Base-by-base conservation (phyloP, 2,329 filamentous ascomycete species). In the Microsporum canis region DNA sequence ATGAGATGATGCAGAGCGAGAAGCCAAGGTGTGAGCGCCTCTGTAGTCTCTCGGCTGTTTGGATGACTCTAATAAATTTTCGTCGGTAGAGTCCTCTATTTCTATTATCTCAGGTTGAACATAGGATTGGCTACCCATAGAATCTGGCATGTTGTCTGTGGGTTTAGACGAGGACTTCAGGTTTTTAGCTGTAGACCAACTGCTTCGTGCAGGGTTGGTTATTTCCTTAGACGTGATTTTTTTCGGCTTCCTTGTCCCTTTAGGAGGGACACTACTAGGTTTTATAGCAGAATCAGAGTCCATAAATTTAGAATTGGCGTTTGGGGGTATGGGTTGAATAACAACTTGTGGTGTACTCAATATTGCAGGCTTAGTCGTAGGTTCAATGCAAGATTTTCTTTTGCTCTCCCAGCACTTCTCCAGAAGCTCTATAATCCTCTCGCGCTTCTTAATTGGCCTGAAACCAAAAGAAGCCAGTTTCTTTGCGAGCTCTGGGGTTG, bases 371-470 rank as follows among this genome's bases (percentile, higher is more conserved):
- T n/a, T 27, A 34, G 31, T 31, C 17, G 31, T n/a, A 23, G 31
- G 23, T 36, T 10, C 17, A 17, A 3, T 60, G 17, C 34, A 29
- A 51, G 10, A 47, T 64, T 63, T 62, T 58, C 79, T 73, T 69
- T 84, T 84, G 61, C 83, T 84, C 65, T 81, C 74, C 87, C 88
- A 91, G 70, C 88, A 91, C 68, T 84, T 82, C 58, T 88, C 77
- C 10, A 91, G 75, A 8, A 90, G 72, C 1, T 82, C 77, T 63
- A 91, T 84, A 85, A 89, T 89, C 6, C 83, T 83, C 57, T 80
- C 78, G 17, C 88, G 80, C 60, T 78, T 83, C 69, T 85, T 88
- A 34, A 91, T 76, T 0, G 85, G 77, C 69, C 91, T 91, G 73
- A 91, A 91, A 0, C 86, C 87, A 67, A 84, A 90, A 0, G 78